Conservation (phyloP, 1,139 yeast genomes). For the Suhomyces wounanorum region DNA sequence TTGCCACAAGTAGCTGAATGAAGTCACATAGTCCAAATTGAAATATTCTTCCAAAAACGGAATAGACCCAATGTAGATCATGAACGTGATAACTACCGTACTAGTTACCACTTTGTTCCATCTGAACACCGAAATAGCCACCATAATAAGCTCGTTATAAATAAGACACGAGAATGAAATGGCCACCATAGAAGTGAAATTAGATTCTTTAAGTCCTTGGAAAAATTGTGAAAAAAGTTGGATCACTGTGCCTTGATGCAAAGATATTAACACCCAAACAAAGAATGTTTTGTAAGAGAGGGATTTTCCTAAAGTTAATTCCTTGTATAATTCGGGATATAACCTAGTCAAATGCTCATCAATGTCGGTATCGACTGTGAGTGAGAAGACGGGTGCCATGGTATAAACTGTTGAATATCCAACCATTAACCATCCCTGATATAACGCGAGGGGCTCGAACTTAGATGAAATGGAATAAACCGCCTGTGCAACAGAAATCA, state of each 20-base stretch:
- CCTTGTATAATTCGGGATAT: slow-evolving; percentile 94
- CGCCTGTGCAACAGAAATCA: slow-evolving; percentile 95
- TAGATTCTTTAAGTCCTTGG: slow-evolving; percentile 56
- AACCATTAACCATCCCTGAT: slow-evolving; percentile 97
- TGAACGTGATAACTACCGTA: slow-evolving; percentile 70
- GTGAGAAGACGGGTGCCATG: slow-evolving; percentile 96
- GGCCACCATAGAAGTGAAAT: slow-evolving; percentile 78
- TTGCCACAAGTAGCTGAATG: slow-evolving; percentile 71
- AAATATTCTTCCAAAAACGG: slow-evolving; percentile 87
- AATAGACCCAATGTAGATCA: slow-evolving; percentile 67
- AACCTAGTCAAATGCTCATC: slow-evolving; percentile 85
- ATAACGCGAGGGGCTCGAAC: slow-evolving; percentile 91
- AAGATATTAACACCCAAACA: slow-evolving; percentile 85
- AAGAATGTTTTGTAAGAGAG: slow-evolving; percentile 85
- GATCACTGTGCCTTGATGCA: slow-evolving; percentile 83
- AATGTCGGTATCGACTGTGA: slow-evolving; percentile 89
- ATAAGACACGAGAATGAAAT: slow-evolving; percentile 79
- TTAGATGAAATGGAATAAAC: slow-evolving; percentile 82
- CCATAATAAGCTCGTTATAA: slow-evolving; percentile 89
- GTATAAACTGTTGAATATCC: slow-evolving; percentile 97
- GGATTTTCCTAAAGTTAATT: slow-evolving; percentile 83
- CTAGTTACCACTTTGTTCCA: slow-evolving; percentile 83
- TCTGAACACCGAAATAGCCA: slow-evolving; percentile 83
- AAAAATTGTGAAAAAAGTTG: slow-evolving; percentile 80
- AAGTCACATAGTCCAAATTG: slow-evolving; percentile 63